phyloP scores from a whole-genome alignment of 2,329 filamentous ascomycete species.

The Claviceps digitariae region DNA sequence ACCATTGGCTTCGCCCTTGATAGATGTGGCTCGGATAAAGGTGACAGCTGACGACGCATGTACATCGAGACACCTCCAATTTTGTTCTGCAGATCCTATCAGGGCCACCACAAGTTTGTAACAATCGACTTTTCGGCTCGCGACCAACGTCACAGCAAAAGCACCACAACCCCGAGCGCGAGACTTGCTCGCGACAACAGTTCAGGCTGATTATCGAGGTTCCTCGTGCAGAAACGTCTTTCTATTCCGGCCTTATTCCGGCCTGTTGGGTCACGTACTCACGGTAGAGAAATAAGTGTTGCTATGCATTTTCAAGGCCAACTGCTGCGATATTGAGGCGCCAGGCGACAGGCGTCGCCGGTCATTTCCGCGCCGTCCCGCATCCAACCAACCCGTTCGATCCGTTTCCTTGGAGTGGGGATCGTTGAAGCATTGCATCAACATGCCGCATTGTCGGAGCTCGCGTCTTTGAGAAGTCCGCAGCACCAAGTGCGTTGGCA shows the following conservation, averaged over 20 bases:
- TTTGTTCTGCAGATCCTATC: not conserved
- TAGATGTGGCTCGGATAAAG: conserved; percentile 8
- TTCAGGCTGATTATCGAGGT: not conserved
- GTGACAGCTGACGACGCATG: conserved; percentile 10
- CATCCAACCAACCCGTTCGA: not conserved
- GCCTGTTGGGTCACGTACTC: not conserved
- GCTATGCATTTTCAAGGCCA: not conserved
- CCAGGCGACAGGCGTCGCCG: not conserved
- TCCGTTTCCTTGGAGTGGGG: not conserved
- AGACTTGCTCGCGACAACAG: not conserved
- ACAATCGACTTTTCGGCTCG: not conserved
- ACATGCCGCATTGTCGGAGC: not conserved
- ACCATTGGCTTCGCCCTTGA: conserved; percentile 10
- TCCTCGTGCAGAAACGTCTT: not conserved
- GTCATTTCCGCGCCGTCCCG: conserved; percentile 4
- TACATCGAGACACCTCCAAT: conserved; percentile 11
- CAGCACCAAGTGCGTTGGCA: not conserved
- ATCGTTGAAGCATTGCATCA: not conserved
- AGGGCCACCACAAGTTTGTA: not conserved
- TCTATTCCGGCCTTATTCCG: not conserved
- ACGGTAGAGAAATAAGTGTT: not conserved
- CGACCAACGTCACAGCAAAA: not conserved
- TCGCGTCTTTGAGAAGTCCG: not conserved
- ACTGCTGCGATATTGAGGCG: not conserved
- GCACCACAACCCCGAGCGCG: not conserved